Evolutionary conservation across 2,329 filamentous ascomycete genomes (phyloP).

Genomic region (Nakataea oryzae): DNA sequence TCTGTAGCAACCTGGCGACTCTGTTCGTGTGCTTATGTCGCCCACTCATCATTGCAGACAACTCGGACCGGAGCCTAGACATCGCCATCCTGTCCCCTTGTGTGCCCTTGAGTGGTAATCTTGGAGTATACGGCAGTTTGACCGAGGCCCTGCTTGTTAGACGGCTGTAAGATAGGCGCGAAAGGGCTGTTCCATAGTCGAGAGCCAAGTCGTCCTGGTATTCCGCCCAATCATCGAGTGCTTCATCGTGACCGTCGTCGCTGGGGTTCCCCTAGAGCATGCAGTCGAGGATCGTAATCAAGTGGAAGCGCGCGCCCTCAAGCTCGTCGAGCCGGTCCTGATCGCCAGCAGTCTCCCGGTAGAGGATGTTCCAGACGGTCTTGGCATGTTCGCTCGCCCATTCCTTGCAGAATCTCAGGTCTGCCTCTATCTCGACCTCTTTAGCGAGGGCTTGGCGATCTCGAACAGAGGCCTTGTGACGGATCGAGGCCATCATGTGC

Average conservation of each 20-base stretch:
- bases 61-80: not conserved
- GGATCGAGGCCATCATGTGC: not conserved
- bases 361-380: not conserved
- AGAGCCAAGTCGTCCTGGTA: not conserved
- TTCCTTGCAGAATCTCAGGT: not conserved
- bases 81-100: not conserved
- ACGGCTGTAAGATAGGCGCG: not conserved
- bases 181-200: not conserved
- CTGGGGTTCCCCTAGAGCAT: not conserved
- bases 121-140: too few relatives aligned
- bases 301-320: not conserved
- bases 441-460: not conserved
- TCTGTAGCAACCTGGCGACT: not conserved
- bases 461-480: not conserved
- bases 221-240: not conserved
- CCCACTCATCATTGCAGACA: not conserved
- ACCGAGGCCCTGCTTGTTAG: not conserved
- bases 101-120: not conserved
- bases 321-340: not conserved
- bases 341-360: not conserved
- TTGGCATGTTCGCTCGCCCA: not conserved
- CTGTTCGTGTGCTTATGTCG: not conserved
- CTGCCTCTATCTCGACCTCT: not conserved
- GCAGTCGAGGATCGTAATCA: not conserved
- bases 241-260: too few relatives aligned